Conservation (phyloP, 129 eudicot species). For the Lonicera japonica region DNA sequence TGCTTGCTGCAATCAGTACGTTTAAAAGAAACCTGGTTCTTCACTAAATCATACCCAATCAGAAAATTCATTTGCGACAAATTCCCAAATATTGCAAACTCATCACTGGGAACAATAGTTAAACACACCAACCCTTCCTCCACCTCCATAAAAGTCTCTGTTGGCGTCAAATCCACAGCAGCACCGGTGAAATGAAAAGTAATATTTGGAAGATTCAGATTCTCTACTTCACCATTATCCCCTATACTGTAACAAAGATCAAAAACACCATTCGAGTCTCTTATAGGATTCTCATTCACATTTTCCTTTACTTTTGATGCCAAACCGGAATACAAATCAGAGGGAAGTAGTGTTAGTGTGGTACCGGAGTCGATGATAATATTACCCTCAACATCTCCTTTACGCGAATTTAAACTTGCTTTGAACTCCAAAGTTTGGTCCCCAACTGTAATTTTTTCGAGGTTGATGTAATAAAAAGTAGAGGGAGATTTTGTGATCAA, state of each 20-base stretch:
- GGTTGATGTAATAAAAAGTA: conserved; percentile 41
- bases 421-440: too few species aligned
- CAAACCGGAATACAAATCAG: conserved; percentile 1
- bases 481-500: neutral
- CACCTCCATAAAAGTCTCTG: conserved; percentile 24
- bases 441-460: conserved; percentile 30
- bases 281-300: too few species aligned
- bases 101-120: conserved; percentile 16
- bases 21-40: conserved; percentile 36
- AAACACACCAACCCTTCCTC: conserved; percentile 26
- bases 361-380: conserved; percentile 61
- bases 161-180: conserved; percentile 14
- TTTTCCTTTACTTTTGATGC: neutral
- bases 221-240: neutral
- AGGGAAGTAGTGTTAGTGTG: conserved; percentile 27
- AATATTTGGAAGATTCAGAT: too few species aligned
- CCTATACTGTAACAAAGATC: conserved; percentile 26
- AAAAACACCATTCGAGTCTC: conserved; percentile 20
- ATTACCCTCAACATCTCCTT: conserved; percentile 13
- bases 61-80: too few species aligned
- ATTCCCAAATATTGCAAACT: conserved; percentile 35
- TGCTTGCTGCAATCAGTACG: conserved; percentile 31
- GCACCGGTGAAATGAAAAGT: conserved; percentile 47
- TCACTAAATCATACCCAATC: too few species aligned
- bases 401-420: neutral